Percentiles rank a stretch among this genome's conserved stretches.
Conservation (phyloP, 176 grass and related monocot genomes). For the Rhynchospora pubera region DNA sequence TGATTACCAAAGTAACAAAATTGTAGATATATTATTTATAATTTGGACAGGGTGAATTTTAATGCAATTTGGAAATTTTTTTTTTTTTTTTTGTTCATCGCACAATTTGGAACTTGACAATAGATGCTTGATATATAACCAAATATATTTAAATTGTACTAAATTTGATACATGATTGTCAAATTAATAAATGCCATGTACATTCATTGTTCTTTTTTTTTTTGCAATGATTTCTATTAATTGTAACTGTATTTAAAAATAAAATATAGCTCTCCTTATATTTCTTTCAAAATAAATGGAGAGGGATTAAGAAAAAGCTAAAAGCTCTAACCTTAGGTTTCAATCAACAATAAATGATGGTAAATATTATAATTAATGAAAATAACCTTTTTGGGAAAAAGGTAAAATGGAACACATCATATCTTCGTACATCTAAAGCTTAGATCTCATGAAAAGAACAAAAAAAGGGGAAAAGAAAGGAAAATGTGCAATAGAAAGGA, state of each 20-base stretch:
- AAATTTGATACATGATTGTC: neutral
- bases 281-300: neutral
- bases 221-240: no score
- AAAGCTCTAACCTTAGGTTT: neutral
- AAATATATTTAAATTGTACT: no score
- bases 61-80: no score
- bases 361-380: neutral
- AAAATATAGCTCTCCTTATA: neutral
- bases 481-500: slow-evolving; percentile 18
- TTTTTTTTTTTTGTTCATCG: no score
- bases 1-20: no score
- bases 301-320: neutral
- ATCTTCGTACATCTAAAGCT: neutral
- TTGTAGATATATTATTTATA: no score
- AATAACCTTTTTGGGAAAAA: neutral
- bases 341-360: neutral
- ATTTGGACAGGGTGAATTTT: no score
- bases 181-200: neutral
- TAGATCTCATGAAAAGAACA: slow-evolving; percentile 11
- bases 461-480: neutral
- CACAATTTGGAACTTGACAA: no score
- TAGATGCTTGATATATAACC: no score
- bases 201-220: no score
- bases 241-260: no score
- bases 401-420: neutral